Evolutionary conservation across 2,329 filamentous ascomycete genomes (phyloP), one percentile per base, ranked within the genome.

Genomic region (Pseudogymnoascus destructans): DNA sequence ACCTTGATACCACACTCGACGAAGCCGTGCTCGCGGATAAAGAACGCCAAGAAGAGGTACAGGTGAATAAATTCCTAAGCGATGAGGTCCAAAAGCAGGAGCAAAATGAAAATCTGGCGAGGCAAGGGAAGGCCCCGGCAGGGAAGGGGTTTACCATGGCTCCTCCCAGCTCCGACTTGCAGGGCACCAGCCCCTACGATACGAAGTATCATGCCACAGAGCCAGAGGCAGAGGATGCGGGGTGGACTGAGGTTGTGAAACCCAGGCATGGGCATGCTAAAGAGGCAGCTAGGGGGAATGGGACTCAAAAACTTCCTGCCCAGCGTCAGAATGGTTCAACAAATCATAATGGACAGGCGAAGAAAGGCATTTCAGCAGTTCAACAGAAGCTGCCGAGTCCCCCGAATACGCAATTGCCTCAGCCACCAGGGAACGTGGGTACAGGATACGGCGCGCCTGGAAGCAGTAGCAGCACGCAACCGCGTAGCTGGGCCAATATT

Each of bases 401-500:
- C 10, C 46, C 25, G 6, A 52, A 9, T 25, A 52, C 8, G n/a
- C 46, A 52, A 8, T 13, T 52, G 15, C 25, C 46, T 13, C 46
- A 52, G 25, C 25, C 46, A 30, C 25, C 46, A 19, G 25, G 46
- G 3, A 30, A 19, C 5, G 23, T 52, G 23, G 46, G 46, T 30
- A 17, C 13, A 52, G 46, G 25, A 4, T 52, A 52, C 5, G 46
- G 46, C 9, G 25, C n/a, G 5, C 2, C 46, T 52, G 25, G 25
- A 8, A 9, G 8, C 10, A 13, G 46, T 7, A 52, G 15, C 15
- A 52, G 23, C 42, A 15, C 25, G 3, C n/a, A 30, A 11, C 46
- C 46, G 15, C 46, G 25, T 19, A 52, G 46, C 25, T 52, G 46
- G 46, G 46, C 46, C 15, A 52, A 52, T 17, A 52, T 52, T 52